Evolutionary conservation across 331 rosid species (phyloP).

Genomic region (Pyrus hybrid): DNA sequence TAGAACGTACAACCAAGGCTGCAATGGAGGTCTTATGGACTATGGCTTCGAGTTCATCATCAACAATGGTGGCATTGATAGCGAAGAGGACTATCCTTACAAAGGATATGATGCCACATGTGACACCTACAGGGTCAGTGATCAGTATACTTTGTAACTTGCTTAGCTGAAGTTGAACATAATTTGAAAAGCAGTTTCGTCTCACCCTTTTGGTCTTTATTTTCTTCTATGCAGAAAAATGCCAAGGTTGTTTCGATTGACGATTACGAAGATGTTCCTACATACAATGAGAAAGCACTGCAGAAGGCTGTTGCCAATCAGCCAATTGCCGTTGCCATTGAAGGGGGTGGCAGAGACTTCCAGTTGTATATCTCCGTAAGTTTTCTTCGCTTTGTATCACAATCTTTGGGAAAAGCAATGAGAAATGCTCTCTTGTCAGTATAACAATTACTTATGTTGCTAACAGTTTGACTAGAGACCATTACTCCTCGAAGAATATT

Average conservation of each 20-base stretch:
- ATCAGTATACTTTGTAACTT: not conserved
- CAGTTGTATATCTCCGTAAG: conserved; percentile 77
- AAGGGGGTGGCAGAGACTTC: conserved; percentile 91
- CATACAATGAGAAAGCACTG: conserved; percentile 56
- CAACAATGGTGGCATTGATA: conserved; percentile 81
- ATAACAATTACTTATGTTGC: not conserved
- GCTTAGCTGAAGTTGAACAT: not conserved
- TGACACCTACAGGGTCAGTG: conserved; percentile 57
- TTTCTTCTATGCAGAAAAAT: conserved; percentile 55
- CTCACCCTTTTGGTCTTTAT: not conserved
- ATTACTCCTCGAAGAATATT: not conserved
- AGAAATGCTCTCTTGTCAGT: not conserved
- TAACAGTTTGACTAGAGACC: not conserved
- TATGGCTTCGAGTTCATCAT: conserved; percentile 80
- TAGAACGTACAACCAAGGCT: conserved; percentile 66
- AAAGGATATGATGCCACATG: conserved; percentile 51
- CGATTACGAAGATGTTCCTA: conserved; percentile 65
- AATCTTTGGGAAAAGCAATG: too few relatives aligned
- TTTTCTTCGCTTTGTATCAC: not conserved
- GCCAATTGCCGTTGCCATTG: conserved; percentile 69
- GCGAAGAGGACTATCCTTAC: conserved; percentile 88
- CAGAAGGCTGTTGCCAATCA: conserved; percentile 69
- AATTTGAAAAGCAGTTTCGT: not conserved
- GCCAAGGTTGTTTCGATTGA: conserved; percentile 76
- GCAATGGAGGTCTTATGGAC: conserved; percentile 97